Percentiles rank a stretch among this genome's conserved stretches.
Evolutionary conservation across 768 basidiomycete species (phyloP).

Genomic region (Agrocybe chaxingu): DNA sequence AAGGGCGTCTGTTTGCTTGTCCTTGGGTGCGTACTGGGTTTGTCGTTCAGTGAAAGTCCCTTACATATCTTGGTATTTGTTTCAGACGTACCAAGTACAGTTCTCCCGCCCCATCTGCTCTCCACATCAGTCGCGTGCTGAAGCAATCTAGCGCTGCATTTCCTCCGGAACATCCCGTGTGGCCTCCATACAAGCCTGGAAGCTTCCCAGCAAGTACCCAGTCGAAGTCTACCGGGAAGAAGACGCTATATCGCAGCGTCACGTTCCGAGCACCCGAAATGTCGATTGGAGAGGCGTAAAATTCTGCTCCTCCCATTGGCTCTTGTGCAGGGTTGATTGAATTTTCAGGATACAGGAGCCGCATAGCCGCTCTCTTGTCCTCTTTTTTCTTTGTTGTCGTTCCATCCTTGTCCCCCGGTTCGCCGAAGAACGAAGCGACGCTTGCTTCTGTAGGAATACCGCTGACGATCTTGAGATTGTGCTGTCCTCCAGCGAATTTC

Average conservation of each 20-base stretch:
- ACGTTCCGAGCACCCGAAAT: slow-evolving; percentile 48
- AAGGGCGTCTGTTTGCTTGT: slow-evolving; percentile 56
- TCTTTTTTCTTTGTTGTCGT: background rate
- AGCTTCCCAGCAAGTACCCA: slow-evolving; percentile 85
- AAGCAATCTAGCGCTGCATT: slow-evolving; percentile 72
- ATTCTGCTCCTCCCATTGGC: slow-evolving; percentile 72
- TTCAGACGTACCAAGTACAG: slow-evolving; percentile 59
- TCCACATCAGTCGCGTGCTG: slow-evolving; percentile 86
- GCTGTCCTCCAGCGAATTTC: slow-evolving; percentile 47
- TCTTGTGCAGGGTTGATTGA: slow-evolving; percentile 66
- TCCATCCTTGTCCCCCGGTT: background rate
- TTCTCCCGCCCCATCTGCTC: slow-evolving; percentile 64
- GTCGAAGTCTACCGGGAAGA: slow-evolving; percentile 70
- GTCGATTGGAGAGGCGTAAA: slow-evolving; percentile 48
- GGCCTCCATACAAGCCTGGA: slow-evolving; percentile 77
- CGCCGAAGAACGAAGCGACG: slow-evolving; percentile 14
- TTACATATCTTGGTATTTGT: background rate
- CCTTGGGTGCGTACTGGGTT: slow-evolving; percentile 70
- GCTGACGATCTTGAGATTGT: slow-evolving; percentile 55
- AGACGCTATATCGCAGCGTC: slow-evolving; percentile 67
- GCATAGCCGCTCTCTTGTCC: slow-evolving; percentile 42
- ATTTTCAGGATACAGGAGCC: slow-evolving; percentile 63
- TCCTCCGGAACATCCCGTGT: slow-evolving; percentile 68
- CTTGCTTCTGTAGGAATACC: slow-evolving; percentile 40
- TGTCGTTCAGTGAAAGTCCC: background rate